Evolutionary conservation across 169 alveolate species (phyloP).

Genomic region (Plasmodium adleri): DNA sequence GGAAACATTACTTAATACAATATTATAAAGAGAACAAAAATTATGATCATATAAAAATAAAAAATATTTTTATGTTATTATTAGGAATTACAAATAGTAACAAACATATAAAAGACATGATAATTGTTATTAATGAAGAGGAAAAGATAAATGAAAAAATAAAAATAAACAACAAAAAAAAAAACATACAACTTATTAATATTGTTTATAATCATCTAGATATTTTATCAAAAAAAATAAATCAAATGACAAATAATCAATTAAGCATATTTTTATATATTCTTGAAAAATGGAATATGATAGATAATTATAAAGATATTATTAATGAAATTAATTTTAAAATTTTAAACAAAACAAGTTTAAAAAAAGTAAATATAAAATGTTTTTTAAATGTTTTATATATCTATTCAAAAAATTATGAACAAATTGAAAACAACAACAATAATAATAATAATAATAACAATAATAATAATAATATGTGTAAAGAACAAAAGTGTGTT

Average conservation of each 20-base stretch:
- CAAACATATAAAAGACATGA: neutral
- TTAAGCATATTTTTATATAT: constrained; percentile 46
- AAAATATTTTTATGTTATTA: constrained; percentile 34
- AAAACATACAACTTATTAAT: constrained; percentile 7
- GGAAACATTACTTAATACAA: constrained; percentile 36
- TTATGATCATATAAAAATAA: constrained; percentile 10
- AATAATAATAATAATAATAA: neutral
- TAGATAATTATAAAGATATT: constrained; percentile 20
- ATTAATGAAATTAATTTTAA: constrained; percentile 19
- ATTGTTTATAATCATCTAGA: constrained; percentile 24
- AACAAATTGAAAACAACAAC: neutral
- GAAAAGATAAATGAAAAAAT: too few relatives aligned
- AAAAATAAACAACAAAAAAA: neutral
- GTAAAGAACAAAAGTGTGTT: neutral
- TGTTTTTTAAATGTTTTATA: constrained; percentile 23
- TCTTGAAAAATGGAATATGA: constrained; percentile 28
- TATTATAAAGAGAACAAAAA: constrained; percentile 24
- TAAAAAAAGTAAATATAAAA: constrained; percentile 27
- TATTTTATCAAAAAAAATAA: constrained; percentile 24
- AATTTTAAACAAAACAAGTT: constrained; percentile 21
- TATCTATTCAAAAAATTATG: constrained; percentile 14
- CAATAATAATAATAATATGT: neutral
- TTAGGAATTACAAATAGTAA: constrained; percentile 48
- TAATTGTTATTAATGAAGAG: constrained; percentile 1
- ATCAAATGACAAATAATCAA: constrained; percentile 38